Evolutionary conservation across 73 alveolate species (phyloP).

Genomic region (Symbiodinium pilosum): DNA sequence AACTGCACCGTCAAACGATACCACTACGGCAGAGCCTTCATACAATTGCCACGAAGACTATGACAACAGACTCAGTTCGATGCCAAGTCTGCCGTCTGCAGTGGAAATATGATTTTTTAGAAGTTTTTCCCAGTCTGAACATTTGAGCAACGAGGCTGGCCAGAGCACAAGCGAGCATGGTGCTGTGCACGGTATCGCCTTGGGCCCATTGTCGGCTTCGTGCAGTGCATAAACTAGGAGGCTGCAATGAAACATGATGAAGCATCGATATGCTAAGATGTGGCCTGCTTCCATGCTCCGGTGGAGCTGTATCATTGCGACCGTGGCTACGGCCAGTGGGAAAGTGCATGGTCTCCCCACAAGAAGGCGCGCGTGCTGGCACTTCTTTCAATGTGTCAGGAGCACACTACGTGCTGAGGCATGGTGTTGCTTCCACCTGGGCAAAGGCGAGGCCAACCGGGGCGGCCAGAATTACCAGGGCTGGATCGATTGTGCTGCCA

Average conservation of each 20-base stretch:
- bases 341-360: conserved; percentile 32
- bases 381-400: neutral
- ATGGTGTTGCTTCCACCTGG: conserved; percentile 79
- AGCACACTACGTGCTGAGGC: conserved; percentile 23
- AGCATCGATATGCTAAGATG: neutral
- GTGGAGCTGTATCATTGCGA: conserved; percentile 42
- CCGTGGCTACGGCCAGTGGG: neutral
- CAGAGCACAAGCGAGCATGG: conserved; percentile 67
- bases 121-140: no score
- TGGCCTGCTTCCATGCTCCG: conserved; percentile 47
- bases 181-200: conserved; percentile 61
- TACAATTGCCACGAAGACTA: neutral
- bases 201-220: neutral
- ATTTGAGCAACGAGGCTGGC: conserved; percentile 79
- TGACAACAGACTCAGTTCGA: neutral
- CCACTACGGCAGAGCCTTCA: neutral
- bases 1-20: neutral
- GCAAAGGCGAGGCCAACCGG: conserved; percentile 20
- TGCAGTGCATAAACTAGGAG: neutral
- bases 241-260: neutral
- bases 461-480: neutral
- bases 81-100: neutral
- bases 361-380: conserved; percentile 26
- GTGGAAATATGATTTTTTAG: no score
- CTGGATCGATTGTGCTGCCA: neutral